Conservation (phyloP, 2,329 filamentous ascomycete species). For the Monilinia fructicola region DNA sequence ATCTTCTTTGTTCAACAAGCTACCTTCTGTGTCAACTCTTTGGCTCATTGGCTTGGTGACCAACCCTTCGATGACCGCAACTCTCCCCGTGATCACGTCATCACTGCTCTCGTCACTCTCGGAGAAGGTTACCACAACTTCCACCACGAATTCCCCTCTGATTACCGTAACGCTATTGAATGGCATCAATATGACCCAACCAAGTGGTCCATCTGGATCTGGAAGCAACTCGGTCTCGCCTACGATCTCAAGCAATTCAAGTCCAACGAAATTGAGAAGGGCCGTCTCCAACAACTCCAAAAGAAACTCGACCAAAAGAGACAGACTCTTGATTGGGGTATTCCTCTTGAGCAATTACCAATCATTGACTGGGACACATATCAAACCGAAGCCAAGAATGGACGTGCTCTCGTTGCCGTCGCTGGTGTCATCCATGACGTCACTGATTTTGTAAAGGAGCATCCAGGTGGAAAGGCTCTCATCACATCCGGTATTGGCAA, state of each 20-base stretch:
- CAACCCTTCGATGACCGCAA: constrained; percentile 93
- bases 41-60: constrained; percentile 88
- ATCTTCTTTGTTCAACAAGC: constrained; percentile 91
- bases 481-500: constrained; percentile 81
- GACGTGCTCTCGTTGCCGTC: constrained; percentile 72
- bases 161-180: constrained; percentile 88
- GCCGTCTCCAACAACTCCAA: constrained; percentile 81
- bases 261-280: constrained; percentile 89
- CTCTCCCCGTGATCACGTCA: constrained; percentile 82
- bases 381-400: constrained; percentile 72
- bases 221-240: constrained; percentile 81
- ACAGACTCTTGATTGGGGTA: constrained; percentile 78
- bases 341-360: constrained; percentile 79
- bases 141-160: constrained; percentile 91
- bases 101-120: constrained; percentile 81
- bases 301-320: constrained; percentile 93
- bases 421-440: constrained; percentile 87
- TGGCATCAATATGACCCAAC: constrained; percentile 93
- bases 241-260: constrained; percentile 90
- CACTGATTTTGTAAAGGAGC: constrained; percentile 79
- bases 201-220: constrained; percentile 83
- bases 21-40: constrained; percentile 89
- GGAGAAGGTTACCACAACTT: constrained; percentile 94
- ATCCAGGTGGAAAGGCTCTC: constrained; percentile 87
- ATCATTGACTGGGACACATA: constrained; percentile 88